phyloP scores from a whole-genome alignment of 225 moss, liverwort and hornwort species.

The Polytrichum formosum region DNA sequence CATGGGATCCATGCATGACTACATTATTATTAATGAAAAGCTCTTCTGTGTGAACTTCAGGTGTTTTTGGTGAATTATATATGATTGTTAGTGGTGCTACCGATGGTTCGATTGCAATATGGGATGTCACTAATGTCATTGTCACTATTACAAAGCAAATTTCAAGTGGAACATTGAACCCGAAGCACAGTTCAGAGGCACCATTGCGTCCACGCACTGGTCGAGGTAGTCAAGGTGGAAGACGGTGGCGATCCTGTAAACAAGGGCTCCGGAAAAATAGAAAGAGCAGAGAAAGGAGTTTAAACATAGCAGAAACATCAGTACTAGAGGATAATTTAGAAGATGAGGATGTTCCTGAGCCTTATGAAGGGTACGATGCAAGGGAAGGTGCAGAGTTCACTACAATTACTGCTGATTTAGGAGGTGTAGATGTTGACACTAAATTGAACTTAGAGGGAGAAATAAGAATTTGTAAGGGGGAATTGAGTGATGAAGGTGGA shows the following conservation, averaged over 20 bases:
- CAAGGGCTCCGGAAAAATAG: conserved; percentile 30
- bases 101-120: conserved; percentile 78
- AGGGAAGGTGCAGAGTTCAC: neutral
- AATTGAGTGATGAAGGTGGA: neutral
- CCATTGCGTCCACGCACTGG: conserved; percentile 78
- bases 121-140: conserved; percentile 71
- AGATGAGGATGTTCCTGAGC: neutral
- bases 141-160: conserved; percentile 31
- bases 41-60: conserved; percentile 19
- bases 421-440: neutral
- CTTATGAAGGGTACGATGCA: neutral
- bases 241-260: conserved; percentile 54
- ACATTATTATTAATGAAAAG: neutral
- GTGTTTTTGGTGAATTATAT: conserved; percentile 35
- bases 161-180: conserved; percentile 15
- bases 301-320: conserved; percentile 11
- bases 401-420: neutral
- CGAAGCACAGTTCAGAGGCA: conserved; percentile 11
- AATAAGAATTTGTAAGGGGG: too few relatives aligned
- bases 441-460: too few relatives aligned
- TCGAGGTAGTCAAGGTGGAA: conserved; percentile 93
- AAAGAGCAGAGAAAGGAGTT: conserved; percentile 7
- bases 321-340: neutral
- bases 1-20: too few relatives aligned
- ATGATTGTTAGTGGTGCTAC: conserved; percentile 80